These are phyloP conservation scores for Malassezia equina DNA, from an alignment of 1,284 basidiomycete species.

Conservation along the genomic window DNA sequence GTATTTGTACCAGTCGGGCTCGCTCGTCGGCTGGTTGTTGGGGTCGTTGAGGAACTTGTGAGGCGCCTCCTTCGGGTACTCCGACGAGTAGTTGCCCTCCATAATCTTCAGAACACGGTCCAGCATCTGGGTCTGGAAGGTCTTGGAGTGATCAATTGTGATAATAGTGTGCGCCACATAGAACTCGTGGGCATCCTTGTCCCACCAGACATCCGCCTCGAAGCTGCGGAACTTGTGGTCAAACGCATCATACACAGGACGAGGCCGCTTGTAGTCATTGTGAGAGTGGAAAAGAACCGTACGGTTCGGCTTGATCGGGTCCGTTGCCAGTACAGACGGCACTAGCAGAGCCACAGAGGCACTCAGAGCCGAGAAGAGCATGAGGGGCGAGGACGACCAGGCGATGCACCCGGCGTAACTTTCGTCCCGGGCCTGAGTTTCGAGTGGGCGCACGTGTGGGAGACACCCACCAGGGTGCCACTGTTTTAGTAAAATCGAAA, in stretches of 20 bases:
- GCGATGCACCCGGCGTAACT: background rate
- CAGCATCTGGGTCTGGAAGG: slow-evolving; percentile 25
- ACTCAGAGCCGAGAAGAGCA: background rate
- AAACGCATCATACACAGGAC: slow-evolving; percentile 28
- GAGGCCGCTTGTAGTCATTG: slow-evolving; percentile 33
- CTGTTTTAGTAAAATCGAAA: too few species aligned
- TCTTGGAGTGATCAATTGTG: slow-evolving; percentile 24
- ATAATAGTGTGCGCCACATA: slow-evolving; percentile 36
- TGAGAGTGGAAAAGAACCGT: slow-evolving; percentile 29
- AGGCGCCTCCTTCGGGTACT: slow-evolving; percentile 20
- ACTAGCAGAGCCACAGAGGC: background rate
- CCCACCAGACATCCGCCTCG: slow-evolving; percentile 36
- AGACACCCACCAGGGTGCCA: background rate
- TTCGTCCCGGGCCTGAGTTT: too few species aligned
- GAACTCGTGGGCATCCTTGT: slow-evolving; percentile 21
- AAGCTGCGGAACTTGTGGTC: slow-evolving; percentile 24
- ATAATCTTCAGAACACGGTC: slow-evolving; percentile 25
- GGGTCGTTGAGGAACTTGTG: slow-evolving; percentile 13
- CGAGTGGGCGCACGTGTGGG: background rate
- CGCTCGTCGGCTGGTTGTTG: slow-evolving; percentile 8
- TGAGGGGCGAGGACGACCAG: background rate
- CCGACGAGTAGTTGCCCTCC: slow-evolving; percentile 16
- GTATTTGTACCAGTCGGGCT: slow-evolving; percentile 11
- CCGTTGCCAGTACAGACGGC: background rate
- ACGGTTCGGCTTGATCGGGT: slow-evolving; percentile 6